A percentile compares a stretch with the other conserved stretches of the same genome.
phyloP scores from a whole-genome alignment of 2,329 filamentous ascomycete genomes.

The Proliferodiscus dingleyae region DNA sequence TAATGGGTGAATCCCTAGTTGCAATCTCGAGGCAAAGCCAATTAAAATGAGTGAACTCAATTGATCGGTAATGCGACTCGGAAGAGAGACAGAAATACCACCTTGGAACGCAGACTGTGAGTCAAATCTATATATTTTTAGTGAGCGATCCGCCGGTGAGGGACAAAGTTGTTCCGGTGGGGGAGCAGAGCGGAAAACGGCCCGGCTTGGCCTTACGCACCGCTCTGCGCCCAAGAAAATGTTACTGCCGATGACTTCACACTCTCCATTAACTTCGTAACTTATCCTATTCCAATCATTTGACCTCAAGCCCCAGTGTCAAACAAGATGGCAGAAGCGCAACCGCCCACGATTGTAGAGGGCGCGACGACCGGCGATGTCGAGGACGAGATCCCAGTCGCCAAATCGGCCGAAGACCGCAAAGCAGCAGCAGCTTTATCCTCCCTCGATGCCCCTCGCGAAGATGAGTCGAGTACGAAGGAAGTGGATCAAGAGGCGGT shows the following conservation, averaged over 20 bases:
- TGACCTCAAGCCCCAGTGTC: no score
- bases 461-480: constrained; percentile 42
- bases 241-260: not conserved
- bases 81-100: no score
- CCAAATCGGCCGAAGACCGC: constrained; percentile 68
- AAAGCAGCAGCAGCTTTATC: constrained; percentile 72
- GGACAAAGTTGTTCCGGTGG: no score
- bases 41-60: no score
- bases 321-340: constrained; percentile 54
- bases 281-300: no score
- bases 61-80: no score
- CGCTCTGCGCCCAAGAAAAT: not conserved
- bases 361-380: constrained; percentile 55
- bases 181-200: no score
- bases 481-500: constrained; percentile 65
- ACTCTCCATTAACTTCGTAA: not conserved
- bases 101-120: no score
- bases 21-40: no score
- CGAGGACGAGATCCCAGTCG: constrained; percentile 48
- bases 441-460: constrained; percentile 53
- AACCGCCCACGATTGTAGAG: constrained; percentile 53
- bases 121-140: no score
- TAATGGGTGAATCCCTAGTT: no score
- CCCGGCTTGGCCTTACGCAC: not conserved
- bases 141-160: no score